Percentiles rank a stretch among this genome's conserved stretches.
Evolutionary conservation across 2,329 filamentous ascomycete genomes (phyloP).

Genomic region (Aureobasidium subglaciale): DNA sequence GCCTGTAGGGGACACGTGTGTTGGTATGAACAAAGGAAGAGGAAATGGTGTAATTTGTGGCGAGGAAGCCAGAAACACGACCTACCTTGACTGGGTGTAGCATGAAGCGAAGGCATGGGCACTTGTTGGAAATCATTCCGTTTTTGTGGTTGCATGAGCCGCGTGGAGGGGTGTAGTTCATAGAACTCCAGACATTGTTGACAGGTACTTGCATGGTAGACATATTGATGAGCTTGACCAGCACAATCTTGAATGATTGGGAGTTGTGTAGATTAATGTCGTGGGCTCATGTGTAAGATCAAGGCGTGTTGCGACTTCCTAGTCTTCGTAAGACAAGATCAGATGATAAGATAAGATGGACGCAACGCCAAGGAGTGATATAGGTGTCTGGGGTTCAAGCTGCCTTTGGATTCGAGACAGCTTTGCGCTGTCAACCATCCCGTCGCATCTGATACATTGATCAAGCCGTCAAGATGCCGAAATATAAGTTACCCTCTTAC

Average conservation of each 20-base stretch:
- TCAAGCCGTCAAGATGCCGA: constrained; percentile 19
- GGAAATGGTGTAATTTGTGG: not conserved
- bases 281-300: too few species aligned
- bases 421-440: not conserved
- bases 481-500: constrained; percentile 20
- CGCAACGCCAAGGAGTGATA: not conserved
- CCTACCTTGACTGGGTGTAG: constrained; percentile 48
- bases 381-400: not conserved
- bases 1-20: constrained; percentile 24
- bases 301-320: not conserved
- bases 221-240: constrained; percentile 5
- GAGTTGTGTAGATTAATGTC: not conserved
- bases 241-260: not conserved
- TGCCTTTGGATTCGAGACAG: not conserved
- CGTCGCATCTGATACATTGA: not conserved
- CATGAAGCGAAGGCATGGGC: constrained; percentile 51
- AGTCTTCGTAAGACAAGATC: not conserved
- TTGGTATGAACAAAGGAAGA: not conserved
- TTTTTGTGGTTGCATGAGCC: constrained; percentile 46
- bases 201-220: constrained; percentile 22
- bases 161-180: constrained; percentile 45
- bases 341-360: not conserved
- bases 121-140: constrained; percentile 39
- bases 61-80: not conserved
- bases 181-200: constrained; percentile 44